Evolutionary conservation across 2,329 filamentous ascomycete species (phyloP).

Genomic region (Teratosphaeriaceae sp.): DNA sequence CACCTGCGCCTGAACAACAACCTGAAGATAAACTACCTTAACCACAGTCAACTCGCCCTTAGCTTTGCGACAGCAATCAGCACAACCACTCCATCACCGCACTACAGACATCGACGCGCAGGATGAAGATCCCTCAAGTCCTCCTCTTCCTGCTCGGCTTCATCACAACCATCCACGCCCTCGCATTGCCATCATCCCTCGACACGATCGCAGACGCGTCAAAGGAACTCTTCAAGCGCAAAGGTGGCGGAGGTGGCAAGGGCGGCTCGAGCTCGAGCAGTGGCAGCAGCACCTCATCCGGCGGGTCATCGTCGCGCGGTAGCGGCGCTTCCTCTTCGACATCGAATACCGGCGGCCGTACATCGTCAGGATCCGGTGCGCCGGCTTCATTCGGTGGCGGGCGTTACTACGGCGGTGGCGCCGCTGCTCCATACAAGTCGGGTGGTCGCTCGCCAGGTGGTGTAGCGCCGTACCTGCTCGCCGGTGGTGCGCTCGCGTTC

Average conservation of each 20-base stretch:
- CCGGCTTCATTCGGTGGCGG: constrained; percentile 50
- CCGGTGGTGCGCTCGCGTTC: constrained; percentile 44
- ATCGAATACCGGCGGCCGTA: constrained; percentile 51
- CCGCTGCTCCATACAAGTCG: constrained; percentile 55
- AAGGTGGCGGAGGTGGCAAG: constrained; percentile 42
- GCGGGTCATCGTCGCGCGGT: constrained; percentile 50
- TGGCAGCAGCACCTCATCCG: constrained; percentile 27
- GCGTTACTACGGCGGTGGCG: constrained; percentile 61
- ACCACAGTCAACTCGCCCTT: too few relatives aligned
- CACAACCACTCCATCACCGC: neutral
- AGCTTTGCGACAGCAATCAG: neutral
- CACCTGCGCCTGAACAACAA: too few relatives aligned
- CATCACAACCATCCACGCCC: constrained; percentile 25
- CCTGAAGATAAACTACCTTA: too few relatives aligned
- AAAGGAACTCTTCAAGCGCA: constrained; percentile 38
- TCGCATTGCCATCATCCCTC: constrained; percentile 24
- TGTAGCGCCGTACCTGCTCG: constrained; percentile 48
- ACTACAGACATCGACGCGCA: constrained; percentile 4
- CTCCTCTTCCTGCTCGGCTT: constrained; percentile 24
- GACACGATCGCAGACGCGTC: constrained; percentile 28
- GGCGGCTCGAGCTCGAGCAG: constrained; percentile 33
- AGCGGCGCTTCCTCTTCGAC: constrained; percentile 40
- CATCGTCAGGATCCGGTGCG: constrained; percentile 7
- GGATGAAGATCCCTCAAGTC: constrained; percentile 23
- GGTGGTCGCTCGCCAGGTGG: constrained; percentile 37